Percentiles rank a stretch among this genome's conserved stretches.
These are phyloP conservation scores for Salix arbutifolia DNA, from an alignment of 345 rosid species.

Conservation along the genomic window DNA sequence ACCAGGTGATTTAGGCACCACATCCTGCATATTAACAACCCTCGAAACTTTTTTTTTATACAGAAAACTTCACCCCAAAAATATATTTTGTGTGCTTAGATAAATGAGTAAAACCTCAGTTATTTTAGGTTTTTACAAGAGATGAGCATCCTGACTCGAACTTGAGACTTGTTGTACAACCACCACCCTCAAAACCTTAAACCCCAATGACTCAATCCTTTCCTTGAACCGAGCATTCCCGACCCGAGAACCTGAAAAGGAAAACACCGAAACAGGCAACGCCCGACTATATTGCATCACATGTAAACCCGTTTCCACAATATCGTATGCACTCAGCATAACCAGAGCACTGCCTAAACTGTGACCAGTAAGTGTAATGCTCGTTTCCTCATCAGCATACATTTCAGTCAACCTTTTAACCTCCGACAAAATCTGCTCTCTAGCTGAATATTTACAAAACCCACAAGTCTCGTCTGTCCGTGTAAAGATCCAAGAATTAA, in stretches of 20 bases:
- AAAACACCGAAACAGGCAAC: conserved; percentile 50
- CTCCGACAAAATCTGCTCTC: conserved; percentile 65
- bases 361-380: conserved; percentile 80
- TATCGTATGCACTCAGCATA: conserved; percentile 65
- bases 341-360: conserved; percentile 82
- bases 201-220: conserved; percentile 49
- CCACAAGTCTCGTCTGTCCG: conserved; percentile 58
- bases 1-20: conserved; percentile 73
- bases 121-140: no score
- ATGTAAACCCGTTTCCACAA: conserved; percentile 59
- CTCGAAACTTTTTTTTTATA: no score
- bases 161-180: no score
- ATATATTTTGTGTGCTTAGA: no score
- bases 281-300: conserved; percentile 29
- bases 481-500: conserved; percentile 76
- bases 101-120: no score
- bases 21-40: conserved; percentile 48
- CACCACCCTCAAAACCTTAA: conserved; percentile 68
- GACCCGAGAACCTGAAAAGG: conserved; percentile 71
- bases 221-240: conserved; percentile 69
- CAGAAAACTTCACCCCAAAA: no score
- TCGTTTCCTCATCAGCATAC: conserved; percentile 46
- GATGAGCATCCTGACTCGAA: rapidly evolving
- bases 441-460: conserved; percentile 59
- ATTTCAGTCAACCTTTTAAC: conserved; percentile 45